Base-by-base conservation (phyloP, 495 filamentous ascomycete species). In the Astrothelium subdiscretum region DNA sequence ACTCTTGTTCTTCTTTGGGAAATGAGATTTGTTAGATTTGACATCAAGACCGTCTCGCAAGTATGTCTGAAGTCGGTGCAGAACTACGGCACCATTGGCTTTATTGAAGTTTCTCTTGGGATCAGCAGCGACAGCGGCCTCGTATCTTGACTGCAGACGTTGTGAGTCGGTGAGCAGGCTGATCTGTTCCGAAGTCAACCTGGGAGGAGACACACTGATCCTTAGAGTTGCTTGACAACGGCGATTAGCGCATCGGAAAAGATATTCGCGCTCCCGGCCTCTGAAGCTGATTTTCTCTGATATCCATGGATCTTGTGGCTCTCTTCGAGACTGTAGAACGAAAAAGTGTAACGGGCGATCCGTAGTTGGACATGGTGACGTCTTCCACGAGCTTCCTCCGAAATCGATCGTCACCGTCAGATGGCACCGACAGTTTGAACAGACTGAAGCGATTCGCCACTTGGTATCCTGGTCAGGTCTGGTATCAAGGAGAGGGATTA, bases 1-100 rank as follows among this genome's bases (percentile, higher is more conserved):
- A 18, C 80, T 81, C 71, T 89, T 91, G 73, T 92, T 92, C 8
- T 81, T 73, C 15, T 79, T 78, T 3, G 83, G 80, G 60, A 92
- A 88, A 24, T 72, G 66, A 69, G 82, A 84, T 38, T 77, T 75
- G 32, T 71, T 66, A 59, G 71, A 66, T 8, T 68, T 59, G 40
- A 78, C 72, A 32, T 78, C 69, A 57, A 89, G 73, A 8, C 84
- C 76, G 67, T 91, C 87, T 6, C 65, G 72, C 29, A 91, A 69
- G 68, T 91, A 91, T 52, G 74, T 75, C 29, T 78, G 78, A 38
- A 91, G 73, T 26, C 81, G 85, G 24, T 75, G 66, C 27, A 86
- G 71, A 0, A 85, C 77, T 3, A 77, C 78, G 5, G 80, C 4
- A 77, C 75, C 42, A 74, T 74, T 11, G 79, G 75, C 24, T 72